Evolutionary conservation across 2,329 filamentous ascomycete genomes (phyloP).

Genomic region (Aspergillus sp.): DNA sequence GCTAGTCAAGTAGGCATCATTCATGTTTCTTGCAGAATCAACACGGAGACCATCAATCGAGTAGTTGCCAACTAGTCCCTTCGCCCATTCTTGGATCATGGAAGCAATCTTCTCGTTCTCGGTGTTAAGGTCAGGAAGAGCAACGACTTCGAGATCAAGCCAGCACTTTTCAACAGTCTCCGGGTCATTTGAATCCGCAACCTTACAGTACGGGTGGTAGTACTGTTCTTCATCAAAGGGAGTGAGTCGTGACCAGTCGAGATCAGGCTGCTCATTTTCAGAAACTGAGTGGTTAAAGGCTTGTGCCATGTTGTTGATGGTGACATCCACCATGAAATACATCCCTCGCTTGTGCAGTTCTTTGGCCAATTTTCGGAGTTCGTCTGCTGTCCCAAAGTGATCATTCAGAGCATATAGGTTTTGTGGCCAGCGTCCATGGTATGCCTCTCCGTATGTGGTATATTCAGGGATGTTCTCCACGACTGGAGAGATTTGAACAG

Average conservation of each 20-base stretch:
- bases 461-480: slow-evolving; percentile 33
- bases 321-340: slow-evolving; percentile 53
- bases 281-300: slow-evolving; percentile 5
- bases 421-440: slow-evolving; percentile 50
- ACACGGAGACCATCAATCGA: slow-evolving; percentile 52
- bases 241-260: slow-evolving; percentile 18
- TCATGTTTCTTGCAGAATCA: slow-evolving; percentile 51
- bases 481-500: slow-evolving; percentile 40
- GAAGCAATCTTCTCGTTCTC: slow-evolving; percentile 41
- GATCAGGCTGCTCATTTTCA: background rate
- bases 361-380: slow-evolving; percentile 44
- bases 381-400: slow-evolving; percentile 46
- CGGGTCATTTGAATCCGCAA: slow-evolving; percentile 17
- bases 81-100: slow-evolving; percentile 43
- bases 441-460: slow-evolving; percentile 41
- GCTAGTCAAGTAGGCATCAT: slow-evolving; percentile 39
- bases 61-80: slow-evolving; percentile 43
- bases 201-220: slow-evolving; percentile 20
- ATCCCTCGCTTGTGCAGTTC: slow-evolving; percentile 46
- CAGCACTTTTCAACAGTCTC: slow-evolving; percentile 32
- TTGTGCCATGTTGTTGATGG: slow-evolving; percentile 37
- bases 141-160: slow-evolving; percentile 47
- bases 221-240: slow-evolving; percentile 23
- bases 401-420: slow-evolving; percentile 48
- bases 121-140: slow-evolving; percentile 49